Conservation (phyloP, 2,329 filamentous ascomycete genomes). For the Proliferodiscus dingleyae region DNA sequence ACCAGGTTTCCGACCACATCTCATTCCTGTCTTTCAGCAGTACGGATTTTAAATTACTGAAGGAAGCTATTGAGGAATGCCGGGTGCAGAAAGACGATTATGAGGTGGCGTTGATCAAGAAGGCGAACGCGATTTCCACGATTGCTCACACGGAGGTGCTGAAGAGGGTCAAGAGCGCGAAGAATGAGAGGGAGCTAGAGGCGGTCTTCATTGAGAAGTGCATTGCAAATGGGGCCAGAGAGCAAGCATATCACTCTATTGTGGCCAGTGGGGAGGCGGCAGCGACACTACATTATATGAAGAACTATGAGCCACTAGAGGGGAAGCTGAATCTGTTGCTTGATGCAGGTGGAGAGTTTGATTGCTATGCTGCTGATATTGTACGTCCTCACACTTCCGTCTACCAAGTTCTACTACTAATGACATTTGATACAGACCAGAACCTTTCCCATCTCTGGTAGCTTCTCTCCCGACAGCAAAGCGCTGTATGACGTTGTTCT, state of each 20-base stretch:
- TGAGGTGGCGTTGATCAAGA: slow-evolving; percentile 67
- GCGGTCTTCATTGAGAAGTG: slow-evolving; percentile 74
- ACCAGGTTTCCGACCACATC: slow-evolving; percentile 68
- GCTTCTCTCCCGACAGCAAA: slow-evolving; percentile 64
- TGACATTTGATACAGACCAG: slow-evolving; percentile 56
- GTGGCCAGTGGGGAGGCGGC: slow-evolving; percentile 75
- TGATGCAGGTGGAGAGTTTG: slow-evolving; percentile 76
- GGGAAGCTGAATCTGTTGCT: slow-evolving; percentile 76
- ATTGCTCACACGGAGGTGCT: slow-evolving; percentile 61
- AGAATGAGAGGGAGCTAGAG: slow-evolving; percentile 79
- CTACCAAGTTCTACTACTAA: background rate
- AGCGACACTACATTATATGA: slow-evolving; percentile 82
- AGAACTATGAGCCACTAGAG: slow-evolving; percentile 65
- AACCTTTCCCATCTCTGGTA: slow-evolving; percentile 75
- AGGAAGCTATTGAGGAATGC: slow-evolving; percentile 62
- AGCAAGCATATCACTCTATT: slow-evolving; percentile 86
- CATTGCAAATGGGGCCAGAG: slow-evolving; percentile 67
- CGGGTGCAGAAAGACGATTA: slow-evolving; percentile 71
- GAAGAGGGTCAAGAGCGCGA: slow-evolving; percentile 54
- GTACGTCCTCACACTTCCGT: slow-evolving; percentile 35
- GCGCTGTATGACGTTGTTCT: slow-evolving; percentile 80
- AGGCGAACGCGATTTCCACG: slow-evolving; percentile 67
- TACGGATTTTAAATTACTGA: slow-evolving; percentile 51
- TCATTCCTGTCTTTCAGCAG: slow-evolving; percentile 66
- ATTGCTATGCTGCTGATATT: slow-evolving; percentile 67